phyloP scores from a whole-genome alignment of 768 basidiomycete species.

The Gymnopilus dilepis region DNA sequence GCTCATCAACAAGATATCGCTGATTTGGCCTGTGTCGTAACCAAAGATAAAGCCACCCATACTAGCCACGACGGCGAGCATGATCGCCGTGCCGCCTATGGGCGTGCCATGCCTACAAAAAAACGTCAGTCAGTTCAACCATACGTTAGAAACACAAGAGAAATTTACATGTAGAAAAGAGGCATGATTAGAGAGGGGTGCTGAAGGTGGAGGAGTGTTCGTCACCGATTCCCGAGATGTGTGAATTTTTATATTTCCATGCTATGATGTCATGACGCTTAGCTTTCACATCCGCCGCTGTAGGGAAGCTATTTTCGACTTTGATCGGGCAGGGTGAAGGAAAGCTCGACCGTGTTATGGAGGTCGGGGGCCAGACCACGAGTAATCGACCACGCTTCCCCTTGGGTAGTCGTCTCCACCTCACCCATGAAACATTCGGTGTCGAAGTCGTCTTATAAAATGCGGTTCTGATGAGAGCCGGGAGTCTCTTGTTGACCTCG shows the following conservation, averaged over 20 bases:
- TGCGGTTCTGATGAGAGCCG: no score
- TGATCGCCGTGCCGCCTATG: slow-evolving; percentile 65
- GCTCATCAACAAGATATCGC: slow-evolving; percentile 74
- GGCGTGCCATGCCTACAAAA: slow-evolving; percentile 60
- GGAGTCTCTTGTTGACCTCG: no score
- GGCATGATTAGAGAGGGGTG: slow-evolving; percentile 25
- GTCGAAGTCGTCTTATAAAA: no score
- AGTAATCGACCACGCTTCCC: no score
- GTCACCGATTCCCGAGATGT: not conserved
- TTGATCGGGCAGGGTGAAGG: not conserved
- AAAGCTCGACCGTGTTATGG: no score
- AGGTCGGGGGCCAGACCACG: no score
- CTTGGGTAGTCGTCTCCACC: no score
- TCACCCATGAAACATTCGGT: no score
- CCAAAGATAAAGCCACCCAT: slow-evolving; percentile 77
- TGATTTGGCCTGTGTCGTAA: slow-evolving; percentile 81
- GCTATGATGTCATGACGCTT: slow-evolving; percentile 1
- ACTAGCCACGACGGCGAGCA: slow-evolving; percentile 68
- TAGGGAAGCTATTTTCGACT: not conserved
- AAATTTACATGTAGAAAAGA: slow-evolving; percentile 35
- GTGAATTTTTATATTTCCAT: not conserved
- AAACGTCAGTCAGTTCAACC: not conserved
- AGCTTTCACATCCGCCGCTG: not conserved
- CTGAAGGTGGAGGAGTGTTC: not conserved
- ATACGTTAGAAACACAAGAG: not conserved